Evolutionary conservation across 2,329 filamentous ascomycete genomes (phyloP).

Genomic region (Cordyceps cateniannulata): DNA sequence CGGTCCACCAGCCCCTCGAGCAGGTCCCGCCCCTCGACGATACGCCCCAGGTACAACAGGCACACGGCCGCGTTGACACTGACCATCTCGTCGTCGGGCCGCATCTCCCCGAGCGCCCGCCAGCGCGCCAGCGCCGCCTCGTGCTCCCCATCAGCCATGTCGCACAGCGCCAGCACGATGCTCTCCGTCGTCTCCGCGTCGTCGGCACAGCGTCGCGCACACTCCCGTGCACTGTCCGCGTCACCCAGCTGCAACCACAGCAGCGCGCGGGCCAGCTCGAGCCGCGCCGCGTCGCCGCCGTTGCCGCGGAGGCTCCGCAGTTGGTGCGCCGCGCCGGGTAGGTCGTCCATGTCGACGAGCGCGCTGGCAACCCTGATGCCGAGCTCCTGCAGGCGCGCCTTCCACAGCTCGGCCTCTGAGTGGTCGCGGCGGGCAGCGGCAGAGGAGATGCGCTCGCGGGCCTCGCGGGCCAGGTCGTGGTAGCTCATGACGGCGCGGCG

Average conservation of each 20-base stretch:
- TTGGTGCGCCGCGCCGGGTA: slow-evolving; percentile 71
- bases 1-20: slow-evolving; percentile 60
- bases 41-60: slow-evolving; percentile 70
- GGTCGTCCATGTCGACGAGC: slow-evolving; percentile 79
- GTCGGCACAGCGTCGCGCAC: slow-evolving; percentile 32
- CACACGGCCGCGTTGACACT: slow-evolving; percentile 80
- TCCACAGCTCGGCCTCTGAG: slow-evolving; percentile 61
- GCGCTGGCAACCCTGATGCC: slow-evolving; percentile 61
- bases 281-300: slow-evolving; percentile 27
- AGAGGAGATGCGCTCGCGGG: slow-evolving; percentile 52
- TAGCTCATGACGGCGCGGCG: slow-evolving; percentile 82
- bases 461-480: slow-evolving; percentile 80
- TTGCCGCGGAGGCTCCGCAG: slow-evolving; percentile 50
- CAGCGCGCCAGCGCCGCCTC: slow-evolving; percentile 56
- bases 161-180: slow-evolving; percentile 61
- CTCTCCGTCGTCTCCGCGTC: slow-evolving; percentile 32
- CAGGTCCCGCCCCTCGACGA: slow-evolving; percentile 62
- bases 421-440: slow-evolving; percentile 40
- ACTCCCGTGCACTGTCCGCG: slow-evolving; percentile 55
- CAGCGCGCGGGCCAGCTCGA: slow-evolving; percentile 51
- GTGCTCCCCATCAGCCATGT: slow-evolving; percentile 74
- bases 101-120: slow-evolving; percentile 38
- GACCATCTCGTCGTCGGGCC: slow-evolving; percentile 57
- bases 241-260: slow-evolving; percentile 77
- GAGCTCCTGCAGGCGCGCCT: slow-evolving; percentile 63